Conservation (phyloP, 306 rosid genomes). For the Coriaria nepalensis region DNA sequence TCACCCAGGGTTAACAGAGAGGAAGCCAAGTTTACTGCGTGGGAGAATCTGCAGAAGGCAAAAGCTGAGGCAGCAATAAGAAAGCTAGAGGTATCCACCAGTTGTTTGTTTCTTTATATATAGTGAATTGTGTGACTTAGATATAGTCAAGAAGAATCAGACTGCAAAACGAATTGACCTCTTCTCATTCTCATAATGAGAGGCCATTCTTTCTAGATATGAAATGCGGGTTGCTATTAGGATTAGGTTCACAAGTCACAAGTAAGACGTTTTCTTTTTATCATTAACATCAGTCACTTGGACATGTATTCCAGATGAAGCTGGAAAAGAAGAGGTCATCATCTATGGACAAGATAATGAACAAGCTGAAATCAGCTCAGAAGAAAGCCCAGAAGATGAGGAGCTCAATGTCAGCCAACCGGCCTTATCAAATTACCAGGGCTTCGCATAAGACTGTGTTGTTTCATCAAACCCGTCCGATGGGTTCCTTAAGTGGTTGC, state of each 20-base stretch:
- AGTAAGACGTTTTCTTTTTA: too few relatives aligned
- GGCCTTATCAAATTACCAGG: conserved; percentile 44
- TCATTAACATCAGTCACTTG: too few relatives aligned
- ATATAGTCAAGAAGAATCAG: too few relatives aligned
- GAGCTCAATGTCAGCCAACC: conserved; percentile 42
- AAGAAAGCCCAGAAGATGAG: conserved; percentile 93
- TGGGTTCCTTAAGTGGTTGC: conserved; percentile 75
- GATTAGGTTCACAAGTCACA: too few relatives aligned
- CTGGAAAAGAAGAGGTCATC: conserved; percentile 88
- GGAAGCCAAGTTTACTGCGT: conserved; percentile 85
- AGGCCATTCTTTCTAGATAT: too few relatives aligned
- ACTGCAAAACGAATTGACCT: too few relatives aligned
- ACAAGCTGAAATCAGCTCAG: conserved; percentile 66
- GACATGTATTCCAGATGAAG: conserved; percentile 54
- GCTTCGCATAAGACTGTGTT: conserved; percentile 40
- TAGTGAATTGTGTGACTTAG: too few relatives aligned
- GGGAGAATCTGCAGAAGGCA: conserved; percentile 98
- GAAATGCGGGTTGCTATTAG: too few relatives aligned
- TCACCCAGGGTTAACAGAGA: conserved; percentile 70
- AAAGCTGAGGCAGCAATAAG: conserved; percentile 95
- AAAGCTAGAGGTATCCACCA: conserved; percentile 63
- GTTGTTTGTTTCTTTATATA: conserved; percentile 5
- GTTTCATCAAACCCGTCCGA: conserved; percentile 38
- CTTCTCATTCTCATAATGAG: too few relatives aligned
- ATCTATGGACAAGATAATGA: conserved; percentile 94